Percentiles rank a stretch among this genome's conserved stretches.
Evolutionary conservation across 768 basidiomycete genomes (phyloP).

Genomic region (Cystobasidiopsis lactophilus): DNA sequence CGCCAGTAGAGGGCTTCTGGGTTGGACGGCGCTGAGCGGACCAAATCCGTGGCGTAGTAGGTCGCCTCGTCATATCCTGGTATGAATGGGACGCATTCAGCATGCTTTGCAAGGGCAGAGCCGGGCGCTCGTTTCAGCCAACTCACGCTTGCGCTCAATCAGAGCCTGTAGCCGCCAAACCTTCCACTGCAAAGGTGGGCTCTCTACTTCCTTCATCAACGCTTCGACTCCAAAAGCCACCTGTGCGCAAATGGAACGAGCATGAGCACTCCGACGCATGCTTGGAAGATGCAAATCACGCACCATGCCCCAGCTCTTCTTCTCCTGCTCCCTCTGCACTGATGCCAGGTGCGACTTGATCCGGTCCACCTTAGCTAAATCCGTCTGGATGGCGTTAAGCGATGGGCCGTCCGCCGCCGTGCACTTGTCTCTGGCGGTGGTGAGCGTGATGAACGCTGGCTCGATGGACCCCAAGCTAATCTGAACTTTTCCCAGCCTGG

Average conservation of each 20-base stretch:
- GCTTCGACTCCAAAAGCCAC: slow-evolving; percentile 58
- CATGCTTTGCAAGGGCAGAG: too few species aligned
- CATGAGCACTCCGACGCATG: too few species aligned
- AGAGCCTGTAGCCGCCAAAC: slow-evolving; percentile 59
- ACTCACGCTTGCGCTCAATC: too few species aligned
- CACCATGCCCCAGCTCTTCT: slow-evolving; percentile 55
- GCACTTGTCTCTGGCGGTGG: slow-evolving; percentile 36
- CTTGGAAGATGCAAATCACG: too few species aligned
- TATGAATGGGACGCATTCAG: too few species aligned
- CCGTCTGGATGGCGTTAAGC: slow-evolving; percentile 34
- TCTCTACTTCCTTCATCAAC: slow-evolving; percentile 36
- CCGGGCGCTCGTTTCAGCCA: too few species aligned
- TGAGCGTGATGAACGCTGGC: slow-evolving; percentile 44
- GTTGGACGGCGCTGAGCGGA: not conserved
- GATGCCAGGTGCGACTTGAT: slow-evolving; percentile 39
- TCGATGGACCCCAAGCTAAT: slow-evolving; percentile 49
- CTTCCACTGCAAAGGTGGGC: slow-evolving; percentile 58
- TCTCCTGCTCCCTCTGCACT: slow-evolving; percentile 37
- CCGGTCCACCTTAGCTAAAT: slow-evolving; percentile 16
- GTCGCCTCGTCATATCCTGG: not conserved
- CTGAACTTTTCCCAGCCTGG: slow-evolving; percentile 65
- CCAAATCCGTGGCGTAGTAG: not conserved
- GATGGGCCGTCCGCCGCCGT: slow-evolving; percentile 42
- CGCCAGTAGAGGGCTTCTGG: slow-evolving; percentile 59
- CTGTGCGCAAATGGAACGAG: too few species aligned